phyloP scores from a whole-genome alignment of 2,329 filamentous ascomycete species.

The Monilinia fructigena region DNA sequence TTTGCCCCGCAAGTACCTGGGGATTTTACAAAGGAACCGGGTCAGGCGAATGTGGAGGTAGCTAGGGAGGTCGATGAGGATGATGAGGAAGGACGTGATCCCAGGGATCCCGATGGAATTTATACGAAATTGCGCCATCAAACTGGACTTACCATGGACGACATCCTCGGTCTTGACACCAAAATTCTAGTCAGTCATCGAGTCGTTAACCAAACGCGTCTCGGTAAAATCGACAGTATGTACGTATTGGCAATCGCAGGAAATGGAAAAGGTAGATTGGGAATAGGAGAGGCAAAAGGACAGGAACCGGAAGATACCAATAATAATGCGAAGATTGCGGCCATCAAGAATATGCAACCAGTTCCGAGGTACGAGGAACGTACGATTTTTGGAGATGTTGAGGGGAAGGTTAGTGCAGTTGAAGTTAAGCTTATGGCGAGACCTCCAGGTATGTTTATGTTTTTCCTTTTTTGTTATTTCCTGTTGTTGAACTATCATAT shows the following conservation, averaged over 20 bases:
- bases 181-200: slow-evolving; percentile 73
- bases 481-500: not conserved
- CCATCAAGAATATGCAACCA: slow-evolving; percentile 91
- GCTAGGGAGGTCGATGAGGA: slow-evolving; percentile 26
- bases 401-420: slow-evolving; percentile 83
- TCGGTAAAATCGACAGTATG: slow-evolving; percentile 82
- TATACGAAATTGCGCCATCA: slow-evolving; percentile 44
- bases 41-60: slow-evolving; percentile 17
- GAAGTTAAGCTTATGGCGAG: slow-evolving; percentile 78
- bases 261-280: slow-evolving; percentile 80
- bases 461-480: not conserved
- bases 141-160: slow-evolving; percentile 53
- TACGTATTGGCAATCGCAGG: slow-evolving; percentile 82
- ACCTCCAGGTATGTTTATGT: slow-evolving; percentile 70
- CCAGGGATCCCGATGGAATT: slow-evolving; percentile 40
- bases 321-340: slow-evolving; percentile 73
- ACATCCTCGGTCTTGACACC: slow-evolving; percentile 56
- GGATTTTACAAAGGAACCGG: slow-evolving; percentile 26
- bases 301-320: slow-evolving; percentile 67
- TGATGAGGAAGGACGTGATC: slow-evolving; percentile 32
- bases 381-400: slow-evolving; percentile 84
- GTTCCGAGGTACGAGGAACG: slow-evolving; percentile 86
- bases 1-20: slow-evolving; percentile 35
- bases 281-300: slow-evolving; percentile 87
- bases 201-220: slow-evolving; percentile 90